A percentile compares a stretch with the other conserved stretches of the same genome.
phyloP scores from a whole-genome alignment of 345 rosid species.

The Melaleuca quinquenervia region DNA sequence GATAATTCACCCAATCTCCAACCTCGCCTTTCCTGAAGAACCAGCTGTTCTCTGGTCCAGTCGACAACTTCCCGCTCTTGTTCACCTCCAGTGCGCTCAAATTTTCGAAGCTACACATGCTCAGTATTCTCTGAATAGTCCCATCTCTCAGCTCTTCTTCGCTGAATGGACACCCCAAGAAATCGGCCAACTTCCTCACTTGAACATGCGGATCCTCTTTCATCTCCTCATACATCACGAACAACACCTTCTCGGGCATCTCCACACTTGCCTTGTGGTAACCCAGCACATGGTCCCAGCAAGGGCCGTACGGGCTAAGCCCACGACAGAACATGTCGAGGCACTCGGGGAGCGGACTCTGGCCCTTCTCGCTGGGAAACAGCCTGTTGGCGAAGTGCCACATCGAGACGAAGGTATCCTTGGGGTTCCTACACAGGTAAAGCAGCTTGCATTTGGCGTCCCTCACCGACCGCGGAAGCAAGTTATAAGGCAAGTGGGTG shows the following conservation, averaged over 20 bases:
- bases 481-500: background rate
- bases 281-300: too few species aligned
- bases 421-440: background rate
- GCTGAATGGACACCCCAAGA: too few species aligned
- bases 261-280: background rate
- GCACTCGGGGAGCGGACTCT: background rate
- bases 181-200: too few species aligned
- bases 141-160: background rate
- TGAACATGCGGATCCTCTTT: too few species aligned
- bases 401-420: too few species aligned
- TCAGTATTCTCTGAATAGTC: background rate
- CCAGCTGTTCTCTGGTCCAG: background rate
- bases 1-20: background rate
- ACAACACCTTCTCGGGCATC: background rate
- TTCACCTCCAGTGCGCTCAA: slow-evolving; percentile 4
- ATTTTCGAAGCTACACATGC: background rate
- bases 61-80: background rate
- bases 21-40: slow-evolving; percentile 1
- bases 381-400: too few species aligned
- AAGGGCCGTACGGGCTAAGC: too few species aligned
- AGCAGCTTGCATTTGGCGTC: background rate
- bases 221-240: too few species aligned
- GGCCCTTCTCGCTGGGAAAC: too few species aligned
- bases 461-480: background rate
- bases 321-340: background rate